Conservation (phyloP, 164 flowering plant genomes). For the Magnolia kwangsiensis region DNA sequence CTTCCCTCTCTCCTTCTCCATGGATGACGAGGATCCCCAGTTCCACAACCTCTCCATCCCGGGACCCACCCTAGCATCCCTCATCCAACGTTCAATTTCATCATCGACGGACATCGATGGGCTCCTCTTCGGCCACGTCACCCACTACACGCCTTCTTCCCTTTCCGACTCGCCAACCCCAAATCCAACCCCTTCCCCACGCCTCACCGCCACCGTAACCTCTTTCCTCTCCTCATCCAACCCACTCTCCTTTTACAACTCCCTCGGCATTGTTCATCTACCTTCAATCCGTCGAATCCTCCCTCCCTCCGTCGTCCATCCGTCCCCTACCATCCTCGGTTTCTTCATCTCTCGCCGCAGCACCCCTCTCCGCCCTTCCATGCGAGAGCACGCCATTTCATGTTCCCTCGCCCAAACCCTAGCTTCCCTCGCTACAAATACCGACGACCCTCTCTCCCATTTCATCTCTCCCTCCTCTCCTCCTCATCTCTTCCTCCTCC, state of each 20-base stretch:
- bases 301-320: slow-evolving; percentile 20
- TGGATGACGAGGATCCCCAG: slow-evolving; percentile 36
- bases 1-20: neutral
- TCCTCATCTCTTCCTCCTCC: slow-evolving; percentile 57
- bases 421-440: neutral
- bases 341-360: slow-evolving; percentile 76
- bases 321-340: slow-evolving; percentile 47
- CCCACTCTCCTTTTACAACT: slow-evolving; percentile 48
- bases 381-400: slow-evolving; percentile 53
- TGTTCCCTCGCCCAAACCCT: slow-evolving; percentile 32
- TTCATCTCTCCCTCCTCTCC: slow-evolving; percentile 41
- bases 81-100: slow-evolving; percentile 75
- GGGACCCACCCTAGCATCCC: slow-evolving; percentile 76
- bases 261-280: slow-evolving; percentile 40
- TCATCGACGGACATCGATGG: slow-evolving; percentile 66
- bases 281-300: slow-evolving; percentile 15
- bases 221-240: slow-evolving; percentile 47
- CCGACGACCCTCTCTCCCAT: neutral
- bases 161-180: slow-evolving; percentile 57
- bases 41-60: slow-evolving; percentile 63
- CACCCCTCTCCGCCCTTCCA: slow-evolving; percentile 67
- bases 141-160: slow-evolving; percentile 32
- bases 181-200: slow-evolving; percentile 23
- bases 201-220: slow-evolving; percentile 52
- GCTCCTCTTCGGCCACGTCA: slow-evolving; percentile 75